Percentiles rank a stretch among this genome's conserved stretches.
Evolutionary conservation across 2,329 filamentous ascomycete species (phyloP).

Genomic region (Xylariaceae sp.): DNA sequence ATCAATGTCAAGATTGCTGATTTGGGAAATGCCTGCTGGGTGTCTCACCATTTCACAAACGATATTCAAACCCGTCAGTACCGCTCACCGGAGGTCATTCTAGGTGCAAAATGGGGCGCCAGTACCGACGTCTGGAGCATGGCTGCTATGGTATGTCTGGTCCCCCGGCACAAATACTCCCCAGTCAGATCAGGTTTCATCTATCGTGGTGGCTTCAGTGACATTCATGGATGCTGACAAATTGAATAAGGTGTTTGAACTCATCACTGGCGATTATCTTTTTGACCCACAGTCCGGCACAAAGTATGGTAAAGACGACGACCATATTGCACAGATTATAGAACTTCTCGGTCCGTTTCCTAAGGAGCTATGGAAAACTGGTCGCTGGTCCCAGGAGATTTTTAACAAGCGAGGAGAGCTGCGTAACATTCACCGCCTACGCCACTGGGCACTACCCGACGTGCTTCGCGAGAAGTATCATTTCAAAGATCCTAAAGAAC

Average conservation of each 20-base stretch:
- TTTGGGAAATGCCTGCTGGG: constrained; percentile 98
- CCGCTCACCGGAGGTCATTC: constrained; percentile 93
- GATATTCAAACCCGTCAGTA: constrained; percentile 99
- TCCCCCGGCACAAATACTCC: not conserved
- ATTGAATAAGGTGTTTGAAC: constrained; percentile 79
- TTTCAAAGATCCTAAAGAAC: constrained; percentile 81
- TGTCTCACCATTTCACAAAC: constrained; percentile 98
- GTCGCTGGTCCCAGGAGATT: constrained; percentile 98
- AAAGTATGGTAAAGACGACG: constrained; percentile 99
- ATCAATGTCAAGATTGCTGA: constrained; percentile 99
- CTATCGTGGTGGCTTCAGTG: not conserved
- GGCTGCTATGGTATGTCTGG: constrained; percentile 88
- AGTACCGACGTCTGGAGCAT: constrained; percentile 99
- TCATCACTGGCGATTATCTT: constrained; percentile 97
- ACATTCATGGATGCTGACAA: constrained; percentile 12
- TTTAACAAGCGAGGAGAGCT: constrained; percentile 98
- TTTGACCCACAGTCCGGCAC: constrained; percentile 98
- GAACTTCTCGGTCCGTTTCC: constrained; percentile 94
- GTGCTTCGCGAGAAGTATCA: constrained; percentile 97
- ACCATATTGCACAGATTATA: constrained; percentile 99
- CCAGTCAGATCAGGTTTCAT: not conserved
- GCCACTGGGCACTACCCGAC: constrained; percentile 94
- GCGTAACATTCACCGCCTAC: constrained; percentile 93
- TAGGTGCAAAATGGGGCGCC: constrained; percentile 98
- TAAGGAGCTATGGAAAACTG: constrained; percentile 86